Base-by-base conservation (phyloP, 2,329 filamentous ascomycete genomes). In the Zopfia rhizophila region DNA sequence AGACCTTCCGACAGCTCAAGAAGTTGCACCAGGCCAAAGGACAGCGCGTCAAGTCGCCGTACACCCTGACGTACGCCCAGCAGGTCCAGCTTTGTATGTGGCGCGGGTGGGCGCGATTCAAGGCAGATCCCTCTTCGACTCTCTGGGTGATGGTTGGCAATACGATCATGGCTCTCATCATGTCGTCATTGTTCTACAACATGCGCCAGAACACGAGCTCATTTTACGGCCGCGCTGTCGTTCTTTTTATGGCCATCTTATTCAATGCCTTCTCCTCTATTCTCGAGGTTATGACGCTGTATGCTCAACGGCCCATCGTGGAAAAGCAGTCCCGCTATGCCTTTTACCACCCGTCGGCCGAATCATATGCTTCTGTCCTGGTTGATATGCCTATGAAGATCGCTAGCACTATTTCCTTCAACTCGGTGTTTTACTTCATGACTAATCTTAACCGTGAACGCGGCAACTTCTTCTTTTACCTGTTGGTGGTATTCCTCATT, bases 321-420 rank as follows among this genome's bases (percentile, higher is more conserved):
- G 90, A 96, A 65, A 96, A 96, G 68, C 91, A 96, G 56, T 72
- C 79, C 37, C 83, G 86, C 36, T 96, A 95, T 65, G 90, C 90
- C 10, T 80, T 96, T 16, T 95, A 96, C 63, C 91, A 93, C 61
- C 90, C 91, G 0, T 90, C 86, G 7, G 87, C 90, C 10, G 90
- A 96, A 76, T 88, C 90, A 11, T 77, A 88, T 45, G 83, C 58
- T 2, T 53, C 56, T 2, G 68, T 77, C 23, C 48, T 79, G 7
- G 65, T 69, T 7, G 77, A 79, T 38, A 56, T 79, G 46, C 77
- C 77, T 0, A 72, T 74, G 38, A 78, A 78, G 49, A 60, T 78
- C n/a, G 17, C 39, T 1, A 74, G 74, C 19, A 61, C 64, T 12
- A 58, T 78, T 1, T 27, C 60, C n/a, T 73, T 72, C 46, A 75